These are phyloP conservation scores for Colletotrichum chlorophyti DNA, from an alignment of 2,329 filamentous ascomycete genomes.

Conservation along the genomic window DNA sequence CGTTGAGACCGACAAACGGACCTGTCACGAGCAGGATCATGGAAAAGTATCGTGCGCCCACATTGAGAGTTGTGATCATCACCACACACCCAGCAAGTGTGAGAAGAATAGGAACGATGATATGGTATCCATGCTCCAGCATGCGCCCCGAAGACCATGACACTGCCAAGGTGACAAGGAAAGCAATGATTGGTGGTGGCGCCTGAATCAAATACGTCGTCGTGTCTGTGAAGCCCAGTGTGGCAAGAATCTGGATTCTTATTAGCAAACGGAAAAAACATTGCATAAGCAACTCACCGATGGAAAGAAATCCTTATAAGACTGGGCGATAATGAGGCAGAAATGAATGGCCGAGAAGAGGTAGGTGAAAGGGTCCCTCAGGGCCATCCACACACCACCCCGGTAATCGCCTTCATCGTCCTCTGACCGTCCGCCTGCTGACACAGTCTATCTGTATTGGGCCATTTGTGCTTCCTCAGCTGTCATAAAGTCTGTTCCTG, in stretches of 20 bases:
- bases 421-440: constrained; percentile 42
- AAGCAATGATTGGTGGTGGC: constrained; percentile 49
- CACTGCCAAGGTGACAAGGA: constrained; percentile 42
- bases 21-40: constrained; percentile 48
- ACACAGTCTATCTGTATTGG: constrained; percentile 42
- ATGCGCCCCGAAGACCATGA: constrained; percentile 47
- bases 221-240: constrained; percentile 35
- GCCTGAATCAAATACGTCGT: constrained; percentile 49
- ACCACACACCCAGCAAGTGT: constrained; percentile 47
- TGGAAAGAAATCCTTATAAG: constrained; percentile 51
- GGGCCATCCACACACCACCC: constrained; percentile 42
- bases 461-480: constrained; percentile 47
- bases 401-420: constrained; percentile 47
- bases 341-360: constrained; percentile 47
- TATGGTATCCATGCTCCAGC: constrained; percentile 48
- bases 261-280: neutral
- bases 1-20: constrained; percentile 46
- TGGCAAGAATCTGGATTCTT: constrained; percentile 34
- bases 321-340: constrained; percentile 48
- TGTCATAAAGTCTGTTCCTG: constrained; percentile 39
- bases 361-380: constrained; percentile 45
- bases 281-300: constrained; percentile 35
- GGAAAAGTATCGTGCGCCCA: constrained; percentile 48
- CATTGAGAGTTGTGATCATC: constrained; percentile 47
- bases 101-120: constrained; percentile 44